Percentiles rank a stretch among this genome's conserved stretches.
Conservation (phyloP, 1,284 basidiomycete species). For the Megacollybia platyphylla region DNA sequence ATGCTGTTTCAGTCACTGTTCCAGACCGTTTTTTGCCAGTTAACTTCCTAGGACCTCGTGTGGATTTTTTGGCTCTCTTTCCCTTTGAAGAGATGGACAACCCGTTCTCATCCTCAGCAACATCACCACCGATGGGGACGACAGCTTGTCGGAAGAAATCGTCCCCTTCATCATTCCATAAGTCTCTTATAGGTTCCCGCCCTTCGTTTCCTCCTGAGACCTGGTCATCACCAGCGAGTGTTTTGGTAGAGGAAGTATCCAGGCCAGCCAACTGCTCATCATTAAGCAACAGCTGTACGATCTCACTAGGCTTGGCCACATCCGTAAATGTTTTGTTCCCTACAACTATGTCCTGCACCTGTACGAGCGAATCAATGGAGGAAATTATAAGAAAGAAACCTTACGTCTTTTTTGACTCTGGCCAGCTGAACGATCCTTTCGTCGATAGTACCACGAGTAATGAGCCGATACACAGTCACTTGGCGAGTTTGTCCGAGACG, state of each 20-base stretch:
- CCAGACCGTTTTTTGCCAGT: constrained; percentile 18
- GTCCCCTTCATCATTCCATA: constrained; percentile 77
- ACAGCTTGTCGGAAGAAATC: constrained; percentile 59
- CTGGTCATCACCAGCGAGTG: constrained; percentile 21
- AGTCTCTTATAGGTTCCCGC: constrained; percentile 37
- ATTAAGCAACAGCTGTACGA: constrained; percentile 90
- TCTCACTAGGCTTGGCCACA: constrained; percentile 92
- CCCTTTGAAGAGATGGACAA: constrained; percentile 18
- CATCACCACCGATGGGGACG: constrained; percentile 10
- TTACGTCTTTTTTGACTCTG: constrained; percentile 88
- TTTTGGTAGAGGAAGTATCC: constrained; percentile 25
- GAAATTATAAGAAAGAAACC: constrained; percentile 13
- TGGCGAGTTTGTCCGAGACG: constrained; percentile 97
- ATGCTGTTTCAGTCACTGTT: constrained; percentile 2
- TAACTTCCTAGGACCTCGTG: constrained; percentile 27
- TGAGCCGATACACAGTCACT: constrained; percentile 96
- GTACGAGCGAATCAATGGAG: not conserved
- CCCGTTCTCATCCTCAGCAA: constrained; percentile 20
- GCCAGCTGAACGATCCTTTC: constrained; percentile 95
- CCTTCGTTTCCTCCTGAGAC: constrained; percentile 13
- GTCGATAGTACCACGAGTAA: constrained; percentile 95
- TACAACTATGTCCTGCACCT: constrained; percentile 99
- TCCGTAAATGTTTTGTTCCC: constrained; percentile 92
- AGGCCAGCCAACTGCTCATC: constrained; percentile 79
- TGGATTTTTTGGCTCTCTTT: constrained; percentile 28